phyloP scores from a whole-genome alignment of 345 rosid species.

The Camelina sativa region DNA sequence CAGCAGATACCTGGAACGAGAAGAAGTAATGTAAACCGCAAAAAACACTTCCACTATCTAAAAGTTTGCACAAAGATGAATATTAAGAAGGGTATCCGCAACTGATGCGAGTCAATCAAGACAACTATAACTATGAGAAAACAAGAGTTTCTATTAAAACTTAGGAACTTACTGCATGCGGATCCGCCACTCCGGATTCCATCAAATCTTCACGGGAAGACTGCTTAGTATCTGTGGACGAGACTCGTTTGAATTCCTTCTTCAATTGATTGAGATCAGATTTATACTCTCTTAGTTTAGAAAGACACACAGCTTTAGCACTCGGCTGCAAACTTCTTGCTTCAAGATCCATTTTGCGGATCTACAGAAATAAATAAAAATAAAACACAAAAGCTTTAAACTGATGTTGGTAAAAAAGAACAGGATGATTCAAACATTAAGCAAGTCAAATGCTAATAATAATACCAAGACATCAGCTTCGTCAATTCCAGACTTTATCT shows the following conservation, averaged over 20 bases:
- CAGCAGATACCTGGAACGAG: conserved; percentile 61
- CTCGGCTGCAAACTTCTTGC: conserved; percentile 85
- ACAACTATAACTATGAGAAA: neutral
- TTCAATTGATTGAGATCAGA: conserved; percentile 81
- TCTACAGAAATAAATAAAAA: conserved; percentile 44
- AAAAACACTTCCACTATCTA: neutral
- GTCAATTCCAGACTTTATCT: conserved; percentile 75
- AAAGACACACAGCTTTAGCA: conserved; percentile 78
- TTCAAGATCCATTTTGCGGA: conserved; percentile 91
- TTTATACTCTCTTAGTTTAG: conserved; percentile 87
- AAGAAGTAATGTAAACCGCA: neutral
- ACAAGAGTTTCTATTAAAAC: neutral
- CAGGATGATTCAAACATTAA: neutral
- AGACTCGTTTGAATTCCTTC: conserved; percentile 70
- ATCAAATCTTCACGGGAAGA: conserved; percentile 67
- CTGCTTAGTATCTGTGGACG: conserved; percentile 55
- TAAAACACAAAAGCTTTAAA: neutral
- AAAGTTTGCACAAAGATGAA: no score
- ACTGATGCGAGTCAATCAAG: conserved; percentile 1
- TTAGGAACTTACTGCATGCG: conserved; percentile 48
- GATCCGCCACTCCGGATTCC: conserved; percentile 66
- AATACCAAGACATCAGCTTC: conserved; percentile 86
- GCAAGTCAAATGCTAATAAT: neutral
- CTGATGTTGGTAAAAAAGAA: neutral
- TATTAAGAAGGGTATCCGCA: neutral